Conservation (phyloP, 1,284 basidiomycete genomes). For the Apiotrichum gamsii region DNA sequence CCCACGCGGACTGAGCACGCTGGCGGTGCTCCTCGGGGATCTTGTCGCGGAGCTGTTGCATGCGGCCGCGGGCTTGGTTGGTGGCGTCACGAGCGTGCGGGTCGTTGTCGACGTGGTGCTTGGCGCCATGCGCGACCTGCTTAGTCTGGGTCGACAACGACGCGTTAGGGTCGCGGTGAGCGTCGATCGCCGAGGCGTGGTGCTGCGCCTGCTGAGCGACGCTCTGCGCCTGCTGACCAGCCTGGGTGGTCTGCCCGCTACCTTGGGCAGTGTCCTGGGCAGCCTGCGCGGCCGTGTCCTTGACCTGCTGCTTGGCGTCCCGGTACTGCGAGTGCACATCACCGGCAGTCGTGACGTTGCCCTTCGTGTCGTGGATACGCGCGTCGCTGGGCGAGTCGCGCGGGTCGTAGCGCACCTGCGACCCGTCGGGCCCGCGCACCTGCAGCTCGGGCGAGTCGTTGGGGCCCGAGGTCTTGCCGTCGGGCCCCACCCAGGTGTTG, state of each 20-base stretch:
- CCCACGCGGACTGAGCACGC: neutral
- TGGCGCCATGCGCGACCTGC: constrained; percentile 36
- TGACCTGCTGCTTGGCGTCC: constrained; percentile 36
- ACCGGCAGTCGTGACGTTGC: constrained; percentile 24
- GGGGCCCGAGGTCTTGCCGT: constrained; percentile 22
- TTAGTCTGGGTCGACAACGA: constrained; percentile 37
- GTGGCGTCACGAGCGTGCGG: constrained; percentile 50
- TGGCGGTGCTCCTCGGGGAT: neutral
- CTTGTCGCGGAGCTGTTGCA: neutral
- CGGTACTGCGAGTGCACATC: constrained; percentile 42
- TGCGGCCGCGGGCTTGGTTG: constrained; percentile 35
- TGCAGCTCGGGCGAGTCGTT: constrained; percentile 45
- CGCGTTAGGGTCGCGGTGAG: constrained; percentile 48
- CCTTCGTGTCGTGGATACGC: constrained; percentile 39
- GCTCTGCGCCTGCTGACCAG: constrained; percentile 44
- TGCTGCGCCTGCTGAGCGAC: constrained; percentile 49
- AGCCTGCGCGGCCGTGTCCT: constrained; percentile 33
- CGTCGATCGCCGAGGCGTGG: constrained; percentile 51
- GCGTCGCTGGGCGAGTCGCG: constrained; percentile 41
- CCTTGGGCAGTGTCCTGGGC: constrained; percentile 9
- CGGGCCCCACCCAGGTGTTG: constrained; percentile 22
- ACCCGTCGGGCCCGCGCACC: constrained; percentile 40
- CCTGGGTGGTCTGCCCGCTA: constrained; percentile 38
- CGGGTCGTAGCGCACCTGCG: constrained; percentile 49
- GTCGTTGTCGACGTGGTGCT: constrained; percentile 49